phyloP scores from a whole-genome alignment of 192 early-diverging fungal genomes.

The Linnemannia elongata region DNA sequence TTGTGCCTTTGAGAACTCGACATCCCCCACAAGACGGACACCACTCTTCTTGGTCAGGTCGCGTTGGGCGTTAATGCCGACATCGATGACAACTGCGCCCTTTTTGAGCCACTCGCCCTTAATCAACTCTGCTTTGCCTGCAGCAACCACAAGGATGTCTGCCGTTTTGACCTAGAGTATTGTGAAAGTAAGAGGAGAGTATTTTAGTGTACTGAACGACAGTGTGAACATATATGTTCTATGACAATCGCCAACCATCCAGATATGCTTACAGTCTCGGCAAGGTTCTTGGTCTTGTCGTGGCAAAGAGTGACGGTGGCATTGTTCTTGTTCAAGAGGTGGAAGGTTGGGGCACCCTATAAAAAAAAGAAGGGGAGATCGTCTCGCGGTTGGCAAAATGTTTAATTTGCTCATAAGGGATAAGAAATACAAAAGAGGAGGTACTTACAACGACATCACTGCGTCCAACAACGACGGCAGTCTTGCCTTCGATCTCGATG shows the following conservation, averaged over 20 bases:
- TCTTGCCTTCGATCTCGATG: slow-evolving; percentile 83
- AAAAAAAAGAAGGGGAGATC: not conserved
- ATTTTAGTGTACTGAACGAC: not conserved
- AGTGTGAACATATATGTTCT: too few relatives aligned
- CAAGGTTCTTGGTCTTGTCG: slow-evolving; percentile 82
- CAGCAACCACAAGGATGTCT: slow-evolving; percentile 93
- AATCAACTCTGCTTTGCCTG: slow-evolving; percentile 84
- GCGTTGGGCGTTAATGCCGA: slow-evolving; percentile 93
- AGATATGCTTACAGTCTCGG: slow-evolving; percentile 71
- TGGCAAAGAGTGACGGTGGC: slow-evolving; percentile 98
- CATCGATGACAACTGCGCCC: slow-evolving; percentile 95
- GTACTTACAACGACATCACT: slow-evolving; percentile 90
- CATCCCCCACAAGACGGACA: slow-evolving; percentile 93
- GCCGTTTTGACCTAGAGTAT: slow-evolving; percentile 68
- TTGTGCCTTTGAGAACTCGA: slow-evolving; percentile 81
- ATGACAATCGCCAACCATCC: too few relatives aligned
- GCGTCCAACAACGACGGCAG: slow-evolving; percentile 96
- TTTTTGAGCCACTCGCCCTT: slow-evolving; percentile 96
- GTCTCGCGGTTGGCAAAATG: not conserved
- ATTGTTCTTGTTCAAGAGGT: slow-evolving; percentile 83
- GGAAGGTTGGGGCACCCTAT: slow-evolving; percentile 85
- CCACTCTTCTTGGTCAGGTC: slow-evolving; percentile 94
- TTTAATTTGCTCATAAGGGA: not conserved
- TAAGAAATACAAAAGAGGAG: not conserved
- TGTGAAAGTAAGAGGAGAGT: not conserved